A percentile compares a stretch with the other conserved stretches of the same genome.
These are phyloP conservation scores for Poronia punctata DNA, from an alignment of 495 filamentous ascomycete species.

Conservation along the genomic window DNA sequence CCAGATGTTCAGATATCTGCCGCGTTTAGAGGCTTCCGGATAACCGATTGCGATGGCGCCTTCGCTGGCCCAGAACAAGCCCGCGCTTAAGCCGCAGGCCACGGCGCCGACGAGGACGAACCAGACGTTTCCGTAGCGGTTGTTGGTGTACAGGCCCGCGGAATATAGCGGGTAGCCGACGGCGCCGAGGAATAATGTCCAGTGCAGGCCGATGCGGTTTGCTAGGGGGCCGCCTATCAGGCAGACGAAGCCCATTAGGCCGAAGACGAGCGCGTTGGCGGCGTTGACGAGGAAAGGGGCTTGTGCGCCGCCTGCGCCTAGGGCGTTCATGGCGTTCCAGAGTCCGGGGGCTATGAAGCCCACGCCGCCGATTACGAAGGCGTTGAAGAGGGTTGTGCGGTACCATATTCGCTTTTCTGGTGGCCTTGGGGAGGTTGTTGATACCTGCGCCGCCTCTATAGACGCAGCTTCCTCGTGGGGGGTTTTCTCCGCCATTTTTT, in stretches of 20 bases:
- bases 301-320: conserved; percentile 52
- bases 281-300: conserved; percentile 51
- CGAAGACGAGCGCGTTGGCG: conserved; percentile 50
- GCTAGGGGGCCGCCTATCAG: conserved; percentile 44
- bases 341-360: conserved; percentile 53
- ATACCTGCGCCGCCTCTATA: background rate
- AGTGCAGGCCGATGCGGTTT: conserved; percentile 48
- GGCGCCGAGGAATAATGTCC: conserved; percentile 48
- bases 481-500: conserved; percentile 9
- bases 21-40: conserved; percentile 45
- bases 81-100: conserved; percentile 49
- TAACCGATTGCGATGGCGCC: conserved; percentile 53
- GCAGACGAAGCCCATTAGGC: conserved; percentile 51
- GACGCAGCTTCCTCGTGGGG: background rate
- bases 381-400: conserved; percentile 49
- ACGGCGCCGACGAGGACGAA: conserved; percentile 50
- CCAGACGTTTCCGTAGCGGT: conserved; percentile 51
- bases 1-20: conserved; percentile 52
- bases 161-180: conserved; percentile 51
- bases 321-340: conserved; percentile 51
- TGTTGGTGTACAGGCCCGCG: conserved; percentile 52
- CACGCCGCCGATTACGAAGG: conserved; percentile 48
- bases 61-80: conserved; percentile 52
- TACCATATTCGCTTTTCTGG: conserved; percentile 30
- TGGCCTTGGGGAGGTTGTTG: too few species aligned